Conservation (phyloP, 805 yeast genomes). For the Saccharomycopsis olivae region DNA sequence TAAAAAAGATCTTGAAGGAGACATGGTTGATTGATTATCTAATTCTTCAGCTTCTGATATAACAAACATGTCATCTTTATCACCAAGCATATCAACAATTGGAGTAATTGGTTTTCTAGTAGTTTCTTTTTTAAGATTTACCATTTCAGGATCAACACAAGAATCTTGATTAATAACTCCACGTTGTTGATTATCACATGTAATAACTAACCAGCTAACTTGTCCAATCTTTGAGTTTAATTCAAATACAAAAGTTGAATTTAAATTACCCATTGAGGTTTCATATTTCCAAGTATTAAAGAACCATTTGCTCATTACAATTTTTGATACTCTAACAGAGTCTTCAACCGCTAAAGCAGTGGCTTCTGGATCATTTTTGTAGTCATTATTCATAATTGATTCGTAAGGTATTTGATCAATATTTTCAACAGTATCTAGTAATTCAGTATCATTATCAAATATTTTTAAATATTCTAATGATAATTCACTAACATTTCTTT, state of each 20-base stretch:
- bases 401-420: background rate
- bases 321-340: slow-evolving; percentile 23
- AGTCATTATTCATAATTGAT: background rate
- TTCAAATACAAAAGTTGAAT: slow-evolving; percentile 27
- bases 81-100: background rate
- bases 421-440: slow-evolving; percentile 2
- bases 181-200: slow-evolving; percentile 22
- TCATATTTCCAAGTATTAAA: slow-evolving; percentile 32
- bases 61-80: slow-evolving; percentile 4
- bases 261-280: slow-evolving; percentile 26
- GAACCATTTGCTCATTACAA: slow-evolving; percentile 30
- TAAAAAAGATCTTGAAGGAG: background rate
- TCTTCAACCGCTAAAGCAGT: background rate
- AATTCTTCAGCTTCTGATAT: slow-evolving; percentile 12
- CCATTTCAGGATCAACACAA: slow-evolving; percentile 9
- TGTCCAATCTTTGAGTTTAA: slow-evolving; percentile 29
- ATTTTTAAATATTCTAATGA: slow-evolving; percentile 10
- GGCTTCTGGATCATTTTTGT: background rate
- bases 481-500: slow-evolving; percentile 6
- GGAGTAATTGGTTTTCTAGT: background rate
- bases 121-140: background rate
- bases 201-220: slow-evolving; percentile 28
- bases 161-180: slow-evolving; percentile 10
- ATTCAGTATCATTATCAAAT: slow-evolving; percentile 7
- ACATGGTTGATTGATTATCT: background rate